These are phyloP conservation scores for Sparassis latifolia DNA, from an alignment of 1,284 basidiomycete species.

Conservation along the genomic window DNA sequence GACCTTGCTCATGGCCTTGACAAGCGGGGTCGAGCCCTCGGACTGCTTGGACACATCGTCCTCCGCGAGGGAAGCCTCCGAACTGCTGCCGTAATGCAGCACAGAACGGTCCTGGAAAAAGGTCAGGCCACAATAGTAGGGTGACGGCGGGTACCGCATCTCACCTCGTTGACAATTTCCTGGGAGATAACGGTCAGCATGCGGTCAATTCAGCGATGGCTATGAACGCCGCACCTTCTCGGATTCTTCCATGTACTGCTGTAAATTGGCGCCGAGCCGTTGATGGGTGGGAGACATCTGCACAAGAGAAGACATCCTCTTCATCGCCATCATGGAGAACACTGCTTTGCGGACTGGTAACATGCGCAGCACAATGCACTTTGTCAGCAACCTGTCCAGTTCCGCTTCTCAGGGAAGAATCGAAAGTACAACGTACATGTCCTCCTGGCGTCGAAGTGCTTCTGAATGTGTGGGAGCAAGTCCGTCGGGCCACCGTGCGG, in stretches of 20 bases:
- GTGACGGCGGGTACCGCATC: not conserved
- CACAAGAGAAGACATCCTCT: constrained; percentile 62
- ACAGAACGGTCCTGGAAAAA: constrained; percentile 28
- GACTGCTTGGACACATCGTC: constrained; percentile 21
- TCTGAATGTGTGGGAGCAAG: constrained; percentile 84
- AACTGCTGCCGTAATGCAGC: constrained; percentile 40
- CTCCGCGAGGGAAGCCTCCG: constrained; percentile 13
- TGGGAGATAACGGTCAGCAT: not conserved
- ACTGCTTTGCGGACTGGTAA: constrained; percentile 78
- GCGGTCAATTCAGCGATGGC: not conserved
- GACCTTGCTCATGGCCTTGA: constrained; percentile 14
- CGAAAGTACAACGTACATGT: constrained; percentile 53
- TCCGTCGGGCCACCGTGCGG: constrained; percentile 64
- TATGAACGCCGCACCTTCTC: constrained; percentile 44
- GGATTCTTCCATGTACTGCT: constrained; percentile 75
- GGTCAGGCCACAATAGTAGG: not conserved
- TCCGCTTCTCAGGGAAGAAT: constrained; percentile 1
- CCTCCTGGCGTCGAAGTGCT: constrained; percentile 81
- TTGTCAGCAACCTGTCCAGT: no score
- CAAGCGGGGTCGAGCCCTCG: constrained; percentile 21
- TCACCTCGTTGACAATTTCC: constrained; percentile 26
- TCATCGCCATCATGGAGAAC: constrained; percentile 79
- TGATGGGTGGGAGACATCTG: constrained; percentile 39
- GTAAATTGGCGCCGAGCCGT: constrained; percentile 56
- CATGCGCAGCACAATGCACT: no score